Evolutionary conservation across 495 filamentous ascomycete genomes (phyloP).

Genomic region (Tuber melanosporum): DNA sequence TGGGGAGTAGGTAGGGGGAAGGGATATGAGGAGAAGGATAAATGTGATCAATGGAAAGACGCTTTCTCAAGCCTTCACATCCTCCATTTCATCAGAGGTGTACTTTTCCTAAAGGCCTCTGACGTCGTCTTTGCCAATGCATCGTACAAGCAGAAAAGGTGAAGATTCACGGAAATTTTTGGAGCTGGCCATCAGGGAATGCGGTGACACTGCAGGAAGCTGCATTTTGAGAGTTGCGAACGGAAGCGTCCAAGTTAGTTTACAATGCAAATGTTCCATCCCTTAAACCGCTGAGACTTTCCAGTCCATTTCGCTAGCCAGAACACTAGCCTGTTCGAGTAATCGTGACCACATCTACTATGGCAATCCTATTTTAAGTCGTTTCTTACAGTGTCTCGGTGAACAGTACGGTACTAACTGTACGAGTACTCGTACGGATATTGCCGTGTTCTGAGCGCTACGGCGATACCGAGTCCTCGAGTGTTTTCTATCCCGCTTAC

Average conservation of each 20-base stretch:
- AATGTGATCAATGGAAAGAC: background rate
- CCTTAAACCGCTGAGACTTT: too few species aligned
- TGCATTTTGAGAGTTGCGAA: background rate
- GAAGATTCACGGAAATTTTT: background rate
- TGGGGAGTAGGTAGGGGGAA: background rate
- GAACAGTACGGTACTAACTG: too few species aligned
- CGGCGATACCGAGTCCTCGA: too few species aligned
- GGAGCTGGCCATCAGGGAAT: background rate
- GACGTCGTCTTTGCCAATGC: background rate
- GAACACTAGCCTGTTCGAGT: too few species aligned
- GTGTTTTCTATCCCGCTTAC: too few species aligned
- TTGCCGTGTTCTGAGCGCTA: too few species aligned
- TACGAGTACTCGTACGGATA: too few species aligned
- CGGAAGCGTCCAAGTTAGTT: background rate
- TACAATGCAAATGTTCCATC: background rate
- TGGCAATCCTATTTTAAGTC: too few species aligned
- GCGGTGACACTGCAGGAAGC: background rate
- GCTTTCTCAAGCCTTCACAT: background rate
- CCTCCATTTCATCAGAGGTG: background rate
- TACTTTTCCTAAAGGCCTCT: background rate
- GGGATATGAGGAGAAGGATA: background rate
- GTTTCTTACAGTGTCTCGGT: too few species aligned
- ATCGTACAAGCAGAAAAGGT: background rate
- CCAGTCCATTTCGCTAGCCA: too few species aligned
- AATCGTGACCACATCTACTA: too few species aligned